Base-by-base conservation (phyloP, 495 filamentous ascomycete genomes). In the Aspergillus heteromorphus region DNA sequence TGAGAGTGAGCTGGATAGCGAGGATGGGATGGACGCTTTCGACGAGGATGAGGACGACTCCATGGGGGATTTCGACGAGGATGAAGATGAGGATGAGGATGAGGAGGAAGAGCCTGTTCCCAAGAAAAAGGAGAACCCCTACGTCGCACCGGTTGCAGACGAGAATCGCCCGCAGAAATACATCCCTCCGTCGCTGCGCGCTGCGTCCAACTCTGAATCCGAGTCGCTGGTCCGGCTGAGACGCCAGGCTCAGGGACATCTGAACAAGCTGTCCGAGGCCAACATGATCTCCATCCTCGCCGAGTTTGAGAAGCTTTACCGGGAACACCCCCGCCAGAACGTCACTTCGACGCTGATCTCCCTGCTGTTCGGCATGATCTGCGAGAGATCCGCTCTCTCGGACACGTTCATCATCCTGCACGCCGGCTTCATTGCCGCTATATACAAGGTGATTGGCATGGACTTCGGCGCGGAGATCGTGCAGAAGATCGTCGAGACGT, bases 181-280 rank as follows among this genome's bases (percentile, higher is more conserved):
- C 57, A 81, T 96, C 9, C 92, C 95, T 8, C 93, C 92, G 9
- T 93, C 90, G 9, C 73, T 93, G 27, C 84, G 92, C 25, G 83
- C 81, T 50, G 70, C 75, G 23, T 69, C 76, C 0, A 73, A 79
- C 10, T 83, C 82, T 1, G 84, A 88, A 47, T 74, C 78, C 1
- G 90, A 96, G 64, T 75, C 80, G 29, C 76, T 88, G 7, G 75
- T 78, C 6, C 83, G 86, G 18, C 70, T 98, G 40, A 83, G 82
- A 47, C 82, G 91, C 48, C 87, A 92, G 64, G 80, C 87, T 14
- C 90, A 96, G 58, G 93, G 93, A 66, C 77, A 93, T 9, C 76
- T 97, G 55, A 98, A 98, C 73, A 87, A 92, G 62, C 72, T 98
- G 40, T 96, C 95, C 1, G 92, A 97, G 65, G 83, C 90, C 3